Percentiles rank a stretch among this genome's conserved stretches.
These are phyloP conservation scores for Moesziomyces aphidis DNA, from an alignment of 1,284 basidiomycete genomes.

Conservation along the genomic window DNA sequence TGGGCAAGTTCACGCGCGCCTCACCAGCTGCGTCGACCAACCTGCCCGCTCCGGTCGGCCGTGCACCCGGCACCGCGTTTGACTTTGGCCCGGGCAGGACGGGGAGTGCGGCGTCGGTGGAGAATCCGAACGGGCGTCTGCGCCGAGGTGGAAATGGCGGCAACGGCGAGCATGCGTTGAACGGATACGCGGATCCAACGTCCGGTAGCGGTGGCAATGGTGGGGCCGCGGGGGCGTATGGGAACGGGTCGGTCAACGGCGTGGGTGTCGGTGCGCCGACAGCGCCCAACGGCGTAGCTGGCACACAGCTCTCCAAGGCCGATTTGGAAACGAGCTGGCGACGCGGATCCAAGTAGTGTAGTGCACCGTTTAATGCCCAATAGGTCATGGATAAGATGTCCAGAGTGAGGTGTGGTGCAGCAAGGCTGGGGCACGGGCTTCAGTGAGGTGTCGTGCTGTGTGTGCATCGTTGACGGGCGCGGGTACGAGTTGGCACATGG, in stretches of 20 bases:
- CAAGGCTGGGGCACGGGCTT: too few relatives aligned
- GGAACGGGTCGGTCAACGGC: constrained; percentile 11
- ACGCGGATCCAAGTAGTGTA: constrained; percentile 28
- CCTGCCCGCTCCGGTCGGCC: constrained; percentile 29
- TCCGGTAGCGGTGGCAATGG: neutral
- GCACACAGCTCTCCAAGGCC: constrained; percentile 20
- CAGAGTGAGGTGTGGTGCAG: too few relatives aligned
- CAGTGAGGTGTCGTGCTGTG: too few relatives aligned
- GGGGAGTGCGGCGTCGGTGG: constrained; percentile 23
- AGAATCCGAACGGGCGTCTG: constrained; percentile 16
- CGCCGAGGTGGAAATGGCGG: constrained; percentile 5
- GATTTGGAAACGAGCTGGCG: constrained; percentile 47
- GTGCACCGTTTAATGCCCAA: too few relatives aligned
- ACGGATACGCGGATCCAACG: neutral
- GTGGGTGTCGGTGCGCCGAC: constrained; percentile 1
- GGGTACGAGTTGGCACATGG: too few relatives aligned
- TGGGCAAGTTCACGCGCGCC: constrained; percentile 17
- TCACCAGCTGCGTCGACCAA: constrained; percentile 9
- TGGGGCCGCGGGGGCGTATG: neutral
- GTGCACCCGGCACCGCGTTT: constrained; percentile 42
- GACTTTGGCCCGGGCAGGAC: constrained; percentile 42
- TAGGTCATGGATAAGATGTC: too few relatives aligned
- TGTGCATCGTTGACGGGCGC: too few relatives aligned
- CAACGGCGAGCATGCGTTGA: neutral
- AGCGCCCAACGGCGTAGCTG: neutral